Percentiles rank a stretch among this genome's conserved stretches.
Evolutionary conservation across 192 early-diverging fungal genomes (phyloP).

Genomic region (Globomyces pollinis-pini): DNA sequence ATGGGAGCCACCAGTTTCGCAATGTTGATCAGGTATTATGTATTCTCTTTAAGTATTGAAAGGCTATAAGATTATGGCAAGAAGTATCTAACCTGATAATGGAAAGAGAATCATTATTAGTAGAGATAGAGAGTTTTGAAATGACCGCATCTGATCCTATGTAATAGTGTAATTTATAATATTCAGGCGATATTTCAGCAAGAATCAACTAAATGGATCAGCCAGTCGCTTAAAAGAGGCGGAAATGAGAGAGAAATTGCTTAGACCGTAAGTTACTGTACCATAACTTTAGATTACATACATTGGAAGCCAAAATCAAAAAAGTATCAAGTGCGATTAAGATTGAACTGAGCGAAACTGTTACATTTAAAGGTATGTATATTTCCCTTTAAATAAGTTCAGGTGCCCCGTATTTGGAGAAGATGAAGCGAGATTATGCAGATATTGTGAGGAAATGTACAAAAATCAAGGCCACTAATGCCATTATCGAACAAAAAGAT

Average conservation of each 20-base stretch:
- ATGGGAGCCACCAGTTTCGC: conserved; percentile 35
- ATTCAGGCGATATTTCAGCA: conserved; percentile 32
- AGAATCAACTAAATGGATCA: conserved; percentile 20
- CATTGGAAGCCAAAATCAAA: conserved; percentile 29
- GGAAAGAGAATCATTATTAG: conserved; percentile 30
- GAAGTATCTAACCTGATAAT: conserved; percentile 30
- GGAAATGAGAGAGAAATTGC: conserved; percentile 32
- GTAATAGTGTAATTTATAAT: background rate
- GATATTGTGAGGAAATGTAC: conserved; percentile 25
- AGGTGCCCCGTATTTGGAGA: conserved; percentile 47
- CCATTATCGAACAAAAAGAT: too few relatives aligned
- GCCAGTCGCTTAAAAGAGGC: conserved; percentile 40
- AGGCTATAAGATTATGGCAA: conserved; percentile 46
- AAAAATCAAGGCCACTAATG: background rate
- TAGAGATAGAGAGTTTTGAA: conserved; percentile 41
- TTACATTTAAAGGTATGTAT: conserved; percentile 41
- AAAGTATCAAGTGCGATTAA: conserved; percentile 34
- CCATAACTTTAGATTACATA: too few relatives aligned
- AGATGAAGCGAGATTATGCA: conserved; percentile 47
- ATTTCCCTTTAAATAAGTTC: too few relatives aligned
- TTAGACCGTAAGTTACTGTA: too few relatives aligned
- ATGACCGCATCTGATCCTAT: conserved; percentile 35
- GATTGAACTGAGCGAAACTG: conserved; percentile 39
- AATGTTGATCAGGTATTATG: conserved; percentile 37
- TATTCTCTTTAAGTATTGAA: background rate